Percentiles rank a stretch among this genome's conserved stretches.
These are phyloP conservation scores for Pholiota microspora DNA, from an alignment of 768 basidiomycete genomes.

Conservation along the genomic window DNA sequence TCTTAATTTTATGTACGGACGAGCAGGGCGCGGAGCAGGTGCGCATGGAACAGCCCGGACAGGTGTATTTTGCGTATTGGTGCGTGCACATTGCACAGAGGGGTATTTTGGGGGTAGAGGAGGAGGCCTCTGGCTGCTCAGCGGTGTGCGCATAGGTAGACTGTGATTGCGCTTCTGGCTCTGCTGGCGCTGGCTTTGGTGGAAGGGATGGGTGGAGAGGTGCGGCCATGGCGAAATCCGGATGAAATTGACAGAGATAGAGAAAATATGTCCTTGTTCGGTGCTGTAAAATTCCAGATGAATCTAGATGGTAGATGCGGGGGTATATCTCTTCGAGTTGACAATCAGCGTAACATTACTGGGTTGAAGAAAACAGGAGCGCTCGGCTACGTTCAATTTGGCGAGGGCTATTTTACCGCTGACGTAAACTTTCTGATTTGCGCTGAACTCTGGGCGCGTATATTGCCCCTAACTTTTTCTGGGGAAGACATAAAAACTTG, in stretches of 20 bases:
- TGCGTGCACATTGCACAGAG: conserved; percentile 50
- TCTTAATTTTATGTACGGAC: conserved; percentile 57
- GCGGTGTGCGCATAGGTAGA: not conserved
- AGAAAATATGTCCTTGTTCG: too few species aligned
- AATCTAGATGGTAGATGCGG: too few species aligned
- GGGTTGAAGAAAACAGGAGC: not conserved
- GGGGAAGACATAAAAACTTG: too few species aligned
- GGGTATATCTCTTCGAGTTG: too few species aligned
- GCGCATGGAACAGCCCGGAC: conserved; percentile 68
- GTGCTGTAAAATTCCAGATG: too few species aligned
- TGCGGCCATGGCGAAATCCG: too few species aligned
- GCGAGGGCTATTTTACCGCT: conserved; percentile 1
- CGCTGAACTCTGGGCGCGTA: not conserved
- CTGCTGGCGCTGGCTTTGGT: conserved; percentile 13
- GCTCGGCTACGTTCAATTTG: not conserved
- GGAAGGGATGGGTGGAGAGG: conserved; percentile 17
- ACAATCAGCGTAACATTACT: too few species aligned
- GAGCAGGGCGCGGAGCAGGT: conserved; percentile 78
- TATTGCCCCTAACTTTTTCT: not conserved
- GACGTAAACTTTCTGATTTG: conserved; percentile 3
- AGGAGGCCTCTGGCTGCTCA: conserved; percentile 16
- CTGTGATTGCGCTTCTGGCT: not conserved
- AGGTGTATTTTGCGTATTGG: conserved; percentile 64
- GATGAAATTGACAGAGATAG: too few species aligned
- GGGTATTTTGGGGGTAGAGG: conserved; percentile 17